Conservation (phyloP, 1,139 yeast genomes). For the Yamadazyma trypodendri region DNA sequence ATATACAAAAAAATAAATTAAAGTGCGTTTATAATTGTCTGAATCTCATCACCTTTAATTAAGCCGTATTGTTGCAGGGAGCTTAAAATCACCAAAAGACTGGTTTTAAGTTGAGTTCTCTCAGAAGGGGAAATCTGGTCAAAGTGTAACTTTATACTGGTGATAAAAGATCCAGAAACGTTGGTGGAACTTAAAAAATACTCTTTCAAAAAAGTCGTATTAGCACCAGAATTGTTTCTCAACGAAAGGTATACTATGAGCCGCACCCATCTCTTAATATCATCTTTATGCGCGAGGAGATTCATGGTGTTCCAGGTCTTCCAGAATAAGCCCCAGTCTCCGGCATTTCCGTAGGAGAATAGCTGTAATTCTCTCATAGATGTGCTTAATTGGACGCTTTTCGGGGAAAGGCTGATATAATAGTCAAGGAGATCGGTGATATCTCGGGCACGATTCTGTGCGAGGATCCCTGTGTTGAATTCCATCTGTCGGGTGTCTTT, state of each 20-base stretch:
- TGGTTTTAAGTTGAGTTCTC: constrained; percentile 6
- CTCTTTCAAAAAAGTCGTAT: constrained; percentile 28
- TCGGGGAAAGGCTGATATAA: constrained; percentile 15
- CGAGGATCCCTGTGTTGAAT: constrained; percentile 15
- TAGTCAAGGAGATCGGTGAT: constrained; percentile 26
- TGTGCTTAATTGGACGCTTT: constrained; percentile 7
- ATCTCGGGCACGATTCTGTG: constrained; percentile 32
- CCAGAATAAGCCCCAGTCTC: constrained; percentile 43
- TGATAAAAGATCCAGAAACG: constrained; percentile 25
- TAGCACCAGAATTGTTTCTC: constrained; percentile 28
- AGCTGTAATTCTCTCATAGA: constrained; percentile 31
- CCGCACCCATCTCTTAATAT: constrained; percentile 31
- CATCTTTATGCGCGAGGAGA: constrained; percentile 12
- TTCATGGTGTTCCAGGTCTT: constrained; percentile 32
- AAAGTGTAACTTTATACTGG: constrained; percentile 15
- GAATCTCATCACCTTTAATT: background rate
- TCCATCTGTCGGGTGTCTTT: constrained; percentile 1
- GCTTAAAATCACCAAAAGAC: constrained; percentile 5
- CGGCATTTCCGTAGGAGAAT: constrained; percentile 40
- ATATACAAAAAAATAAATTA: background rate
- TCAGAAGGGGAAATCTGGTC: constrained; percentile 9
- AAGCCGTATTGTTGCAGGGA: background rate
- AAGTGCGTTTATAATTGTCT: constrained; percentile 1
- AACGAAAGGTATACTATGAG: constrained; percentile 34
- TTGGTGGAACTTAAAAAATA: constrained; percentile 29